These are phyloP conservation scores for Phaeomoniella chlamydospora DNA, from an alignment of 2,329 filamentous ascomycete species.

Conservation along the genomic window DNA sequence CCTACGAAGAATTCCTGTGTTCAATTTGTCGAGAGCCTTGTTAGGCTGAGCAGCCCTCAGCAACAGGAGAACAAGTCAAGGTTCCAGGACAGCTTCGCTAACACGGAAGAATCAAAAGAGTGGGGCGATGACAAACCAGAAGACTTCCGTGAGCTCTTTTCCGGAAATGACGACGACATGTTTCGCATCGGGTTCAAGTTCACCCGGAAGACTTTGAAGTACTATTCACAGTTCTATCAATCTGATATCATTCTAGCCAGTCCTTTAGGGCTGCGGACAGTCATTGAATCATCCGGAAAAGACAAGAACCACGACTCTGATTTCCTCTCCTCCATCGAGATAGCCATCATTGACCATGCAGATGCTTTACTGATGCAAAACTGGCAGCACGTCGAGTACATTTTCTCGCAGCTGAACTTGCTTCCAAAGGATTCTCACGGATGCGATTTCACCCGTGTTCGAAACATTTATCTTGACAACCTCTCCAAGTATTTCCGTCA, in stretches of 20 bases:
- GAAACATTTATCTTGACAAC: constrained; percentile 85
- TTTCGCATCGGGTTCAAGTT: constrained; percentile 95
- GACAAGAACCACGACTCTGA: constrained; percentile 64
- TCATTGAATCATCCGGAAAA: constrained; percentile 54
- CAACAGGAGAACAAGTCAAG: constrained; percentile 92
- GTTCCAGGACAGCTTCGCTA: constrained; percentile 68
- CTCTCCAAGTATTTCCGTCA: constrained; percentile 71
- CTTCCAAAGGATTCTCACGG: constrained; percentile 82
- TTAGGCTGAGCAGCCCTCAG: constrained; percentile 61
- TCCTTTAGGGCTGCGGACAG: constrained; percentile 76
- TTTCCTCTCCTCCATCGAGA: constrained; percentile 79
- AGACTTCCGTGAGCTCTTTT: constrained; percentile 81
- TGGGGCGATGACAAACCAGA: constrained; percentile 56
- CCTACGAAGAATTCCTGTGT: constrained; percentile 81
- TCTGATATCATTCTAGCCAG: constrained; percentile 91
- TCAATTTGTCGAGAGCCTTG: constrained; percentile 62
- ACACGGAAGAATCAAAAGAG: constrained; percentile 52
- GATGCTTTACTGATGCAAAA: constrained; percentile 95
- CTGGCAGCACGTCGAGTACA: constrained; percentile 89
- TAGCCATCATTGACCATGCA: constrained; percentile 80
- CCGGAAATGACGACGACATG: constrained; percentile 93
- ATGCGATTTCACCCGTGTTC: constrained; percentile 83
- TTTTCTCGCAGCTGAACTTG: constrained; percentile 81
- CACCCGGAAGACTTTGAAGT: constrained; percentile 88
- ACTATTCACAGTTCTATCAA: constrained; percentile 88